Evolutionary conservation across 495 filamentous ascomycete species (phyloP), one percentile per base, ranked within the genome.

Genomic region (Hypoxylon intermedium): DNA sequence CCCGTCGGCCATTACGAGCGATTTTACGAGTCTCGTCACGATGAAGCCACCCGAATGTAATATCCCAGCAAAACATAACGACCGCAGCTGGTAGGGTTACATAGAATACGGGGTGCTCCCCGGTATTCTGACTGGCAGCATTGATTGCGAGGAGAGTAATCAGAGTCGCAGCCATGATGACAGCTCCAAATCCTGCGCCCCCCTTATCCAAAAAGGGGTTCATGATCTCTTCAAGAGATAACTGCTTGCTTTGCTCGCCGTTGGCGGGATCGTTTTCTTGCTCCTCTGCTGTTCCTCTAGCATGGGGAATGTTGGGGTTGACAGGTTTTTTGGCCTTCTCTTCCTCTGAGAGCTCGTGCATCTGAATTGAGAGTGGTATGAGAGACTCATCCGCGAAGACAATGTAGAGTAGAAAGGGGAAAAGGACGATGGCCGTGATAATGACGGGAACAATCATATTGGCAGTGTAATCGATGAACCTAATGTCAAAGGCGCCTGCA

Each of bases 371-470:
- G 24, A 74, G 63, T 2, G 86, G 86, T n/a, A 89, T 84, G 15
- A 89, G 82, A 5, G 77, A 71, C 37, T 83, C 78, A 58, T 84
- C 77, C 6, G 78, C 77, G 53, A 89, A 89, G 43, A 87, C 79
- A 58, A 87, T 78, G 54, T 83, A 87, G 2, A 87, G 77, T 40
- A 89, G 67, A 60, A 87, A 84, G 0, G 86, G 86, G 47, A 87
- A 87, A 0, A 88, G 68, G 6, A 87, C 72, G 43, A 88, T 83
- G 7, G 78, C 84, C 0, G 86, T 87, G 18, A 80, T 73, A 44
- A 87, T 69, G 30, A 86, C 84, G 6, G 86, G 86, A 0, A 89
- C 84, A 33, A 89, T 85, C 80, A 88, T 87, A 58, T 88, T 85
- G 24, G 81, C 85, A 0, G 86, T 89, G 69, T 87, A 89, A 20